phyloP scores from a whole-genome alignment of 441 rosid species.

The Bruguiera hainesii region DNA sequence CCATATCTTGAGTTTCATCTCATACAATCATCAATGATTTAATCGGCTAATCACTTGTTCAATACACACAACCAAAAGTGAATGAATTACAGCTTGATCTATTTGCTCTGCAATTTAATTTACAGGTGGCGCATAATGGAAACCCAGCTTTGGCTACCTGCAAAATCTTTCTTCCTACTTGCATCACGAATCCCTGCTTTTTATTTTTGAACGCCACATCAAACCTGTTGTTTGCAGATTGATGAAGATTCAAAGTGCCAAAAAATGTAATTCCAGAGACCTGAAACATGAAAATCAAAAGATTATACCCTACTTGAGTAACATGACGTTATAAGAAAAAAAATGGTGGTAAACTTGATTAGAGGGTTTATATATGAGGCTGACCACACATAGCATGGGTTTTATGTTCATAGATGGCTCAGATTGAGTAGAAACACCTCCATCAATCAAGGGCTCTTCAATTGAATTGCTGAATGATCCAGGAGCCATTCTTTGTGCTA shows the following conservation, averaged over 20 bases:
- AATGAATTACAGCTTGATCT: not conserved
- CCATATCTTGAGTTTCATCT: too few species aligned
- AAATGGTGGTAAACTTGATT: conserved; percentile 1
- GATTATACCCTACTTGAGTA: not conserved
- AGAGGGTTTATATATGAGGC: conserved; percentile 6
- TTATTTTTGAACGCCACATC: conserved; percentile 26
- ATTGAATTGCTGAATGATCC: conserved; percentile 34
- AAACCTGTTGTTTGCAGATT: conserved; percentile 25
- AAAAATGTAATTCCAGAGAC: conserved; percentile 49
- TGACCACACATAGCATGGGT: conserved; percentile 65
- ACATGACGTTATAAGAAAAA: conserved; percentile 2
- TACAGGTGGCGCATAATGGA: conserved; percentile 1
- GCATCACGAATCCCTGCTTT: conserved; percentile 44
- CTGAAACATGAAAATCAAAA: conserved; percentile 31
- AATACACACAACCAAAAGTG: not conserved
- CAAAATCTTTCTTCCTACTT: conserved; percentile 56
- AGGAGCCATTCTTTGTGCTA: conserved; percentile 52
- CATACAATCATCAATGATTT: too few species aligned
- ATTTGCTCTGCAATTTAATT: not conserved
- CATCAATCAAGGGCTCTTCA: conserved; percentile 71
- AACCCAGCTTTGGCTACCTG: conserved; percentile 44
- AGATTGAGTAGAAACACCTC: conserved; percentile 31
- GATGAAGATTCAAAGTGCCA: conserved; percentile 43
- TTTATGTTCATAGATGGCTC: conserved; percentile 46
- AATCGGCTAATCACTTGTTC: too few species aligned